Evolutionary conservation across 768 basidiomycete genomes (phyloP).

Genomic region (Xerocomellus dryophilus): DNA sequence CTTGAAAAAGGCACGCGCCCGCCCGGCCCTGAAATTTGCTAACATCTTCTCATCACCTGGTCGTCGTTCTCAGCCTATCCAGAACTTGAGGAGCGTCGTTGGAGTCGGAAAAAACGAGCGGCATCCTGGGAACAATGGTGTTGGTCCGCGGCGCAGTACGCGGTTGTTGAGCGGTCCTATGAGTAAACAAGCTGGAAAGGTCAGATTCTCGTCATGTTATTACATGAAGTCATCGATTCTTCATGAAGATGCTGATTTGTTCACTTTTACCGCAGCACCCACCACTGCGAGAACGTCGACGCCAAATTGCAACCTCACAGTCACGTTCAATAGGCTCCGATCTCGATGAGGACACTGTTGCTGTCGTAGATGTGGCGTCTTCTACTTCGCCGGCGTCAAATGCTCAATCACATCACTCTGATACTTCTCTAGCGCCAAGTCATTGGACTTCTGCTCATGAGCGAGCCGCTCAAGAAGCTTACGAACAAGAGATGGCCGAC

Average conservation of each 20-base stretch:
- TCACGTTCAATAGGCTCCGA: slow-evolving; percentile 70
- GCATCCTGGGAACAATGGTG: slow-evolving; percentile 40
- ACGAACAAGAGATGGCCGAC: slow-evolving; percentile 73
- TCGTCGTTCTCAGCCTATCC: slow-evolving; percentile 73
- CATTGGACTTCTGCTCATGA: slow-evolving; percentile 66
- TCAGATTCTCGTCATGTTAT: slow-evolving; percentile 25
- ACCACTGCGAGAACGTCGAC: slow-evolving; percentile 54
- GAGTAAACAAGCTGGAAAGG: slow-evolving; percentile 58
- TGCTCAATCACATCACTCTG: slow-evolving; percentile 59
- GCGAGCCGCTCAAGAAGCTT: slow-evolving; percentile 67
- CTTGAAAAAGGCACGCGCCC: slow-evolving; percentile 88
- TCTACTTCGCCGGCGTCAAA: slow-evolving; percentile 61
- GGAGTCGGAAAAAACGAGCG: slow-evolving; percentile 51
- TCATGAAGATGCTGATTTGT: slow-evolving; percentile 6
- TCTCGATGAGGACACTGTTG: slow-evolving; percentile 58
- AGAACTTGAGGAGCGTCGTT: slow-evolving; percentile 56
- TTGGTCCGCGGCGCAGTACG: slow-evolving; percentile 67
- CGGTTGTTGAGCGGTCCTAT: slow-evolving; percentile 60
- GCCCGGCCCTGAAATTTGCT: slow-evolving; percentile 83
- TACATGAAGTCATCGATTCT: neutral
- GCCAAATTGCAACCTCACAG: slow-evolving; percentile 50
- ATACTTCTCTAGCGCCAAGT: slow-evolving; percentile 60
- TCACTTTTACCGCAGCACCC: slow-evolving; percentile 31
- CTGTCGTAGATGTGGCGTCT: slow-evolving; percentile 48
- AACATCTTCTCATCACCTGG: slow-evolving; percentile 84